Percentiles rank a stretch among this genome's conserved stretches.
Evolutionary conservation across 306 rosid species (phyloP).

Genomic region (Dicorynia guianensis): DNA sequence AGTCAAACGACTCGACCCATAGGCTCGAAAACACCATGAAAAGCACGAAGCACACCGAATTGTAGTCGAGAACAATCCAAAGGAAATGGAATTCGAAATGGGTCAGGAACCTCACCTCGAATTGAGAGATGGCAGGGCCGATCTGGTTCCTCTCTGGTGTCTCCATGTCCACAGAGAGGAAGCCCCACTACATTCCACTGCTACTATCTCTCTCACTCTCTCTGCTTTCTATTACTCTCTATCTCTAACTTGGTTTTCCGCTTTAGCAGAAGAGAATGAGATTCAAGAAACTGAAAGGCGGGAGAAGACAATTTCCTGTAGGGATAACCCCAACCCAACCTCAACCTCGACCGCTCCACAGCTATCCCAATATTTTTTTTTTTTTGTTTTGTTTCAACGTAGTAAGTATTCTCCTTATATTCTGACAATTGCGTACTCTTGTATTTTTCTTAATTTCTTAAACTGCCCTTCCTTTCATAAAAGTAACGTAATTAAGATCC

Average conservation of each 20-base stretch:
- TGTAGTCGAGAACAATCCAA: background rate
- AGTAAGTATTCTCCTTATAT: background rate
- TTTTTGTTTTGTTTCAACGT: background rate
- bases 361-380: conserved; percentile 34
- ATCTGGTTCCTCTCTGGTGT: conserved; percentile 88
- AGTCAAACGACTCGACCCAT: background rate
- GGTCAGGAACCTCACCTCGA: conserved; percentile 60
- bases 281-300: conserved; percentile 63
- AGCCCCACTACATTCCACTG: conserved; percentile 38
- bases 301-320: conserved; percentile 47
- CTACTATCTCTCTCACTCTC: background rate
- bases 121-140: conserved; percentile 59
- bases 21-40: background rate
- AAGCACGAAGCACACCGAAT: conserved; percentile 7
- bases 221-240: conserved; percentile 15
- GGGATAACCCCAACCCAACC: conserved; percentile 48
- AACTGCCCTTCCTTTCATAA: conserved; percentile 7
- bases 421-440: too few relatives aligned
- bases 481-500: conserved; percentile 42
- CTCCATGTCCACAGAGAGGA: conserved; percentile 69
- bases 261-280: conserved; percentile 38
- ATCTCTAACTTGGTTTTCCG: too few relatives aligned
- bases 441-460: background rate
- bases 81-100: background rate
- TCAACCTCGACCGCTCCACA: conserved; percentile 49